A percentile compares a stretch with the other conserved stretches of the same genome.
Conservation (phyloP, 2,329 filamentous ascomycete species). For the Ceratocystis albifundus region DNA sequence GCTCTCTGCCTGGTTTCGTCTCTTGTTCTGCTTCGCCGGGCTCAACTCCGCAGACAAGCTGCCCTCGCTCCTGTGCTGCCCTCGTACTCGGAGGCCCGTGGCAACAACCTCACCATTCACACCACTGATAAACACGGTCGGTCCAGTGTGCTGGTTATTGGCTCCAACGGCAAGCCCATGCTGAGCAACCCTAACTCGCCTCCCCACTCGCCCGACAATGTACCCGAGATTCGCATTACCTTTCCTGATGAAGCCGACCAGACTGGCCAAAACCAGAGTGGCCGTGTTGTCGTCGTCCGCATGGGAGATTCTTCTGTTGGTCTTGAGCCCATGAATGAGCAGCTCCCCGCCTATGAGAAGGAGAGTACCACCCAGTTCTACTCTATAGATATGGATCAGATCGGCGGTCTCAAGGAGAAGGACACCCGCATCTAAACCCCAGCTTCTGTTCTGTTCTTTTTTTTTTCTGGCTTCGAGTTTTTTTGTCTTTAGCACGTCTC, state of each 20-base stretch:
- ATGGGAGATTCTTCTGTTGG: slow-evolving; percentile 82
- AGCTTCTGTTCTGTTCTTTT: slow-evolving; percentile 12
- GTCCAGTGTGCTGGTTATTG: slow-evolving; percentile 64
- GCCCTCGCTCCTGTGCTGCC: slow-evolving; percentile 35
- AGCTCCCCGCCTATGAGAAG: slow-evolving; percentile 81
- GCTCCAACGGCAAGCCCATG: slow-evolving; percentile 64
- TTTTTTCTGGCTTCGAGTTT: slow-evolving; percentile 14
- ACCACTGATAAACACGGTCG: slow-evolving; percentile 41
- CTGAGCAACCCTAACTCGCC: slow-evolving; percentile 64
- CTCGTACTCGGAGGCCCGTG: slow-evolving; percentile 37
- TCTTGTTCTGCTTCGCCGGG: slow-evolving; percentile 62
- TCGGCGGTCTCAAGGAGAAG: slow-evolving; percentile 92
- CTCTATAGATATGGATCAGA: slow-evolving; percentile 85
- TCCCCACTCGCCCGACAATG: slow-evolving; percentile 65
- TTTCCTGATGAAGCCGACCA: slow-evolving; percentile 94
- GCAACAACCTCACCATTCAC: slow-evolving; percentile 46
- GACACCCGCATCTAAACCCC: slow-evolving; percentile 33
- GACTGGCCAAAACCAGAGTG: slow-evolving; percentile 66
- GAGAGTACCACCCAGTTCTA: slow-evolving; percentile 71
- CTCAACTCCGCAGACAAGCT: slow-evolving; percentile 37
- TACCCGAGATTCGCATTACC: slow-evolving; percentile 95
- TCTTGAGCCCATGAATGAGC: slow-evolving; percentile 73
- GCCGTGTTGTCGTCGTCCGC: slow-evolving; percentile 80
- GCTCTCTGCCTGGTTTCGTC: slow-evolving; percentile 54
- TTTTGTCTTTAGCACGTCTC: neutral